phyloP scores from a whole-genome alignment of 192 early-diverging fungal species.

The Pecoramyces ruminantium region DNA sequence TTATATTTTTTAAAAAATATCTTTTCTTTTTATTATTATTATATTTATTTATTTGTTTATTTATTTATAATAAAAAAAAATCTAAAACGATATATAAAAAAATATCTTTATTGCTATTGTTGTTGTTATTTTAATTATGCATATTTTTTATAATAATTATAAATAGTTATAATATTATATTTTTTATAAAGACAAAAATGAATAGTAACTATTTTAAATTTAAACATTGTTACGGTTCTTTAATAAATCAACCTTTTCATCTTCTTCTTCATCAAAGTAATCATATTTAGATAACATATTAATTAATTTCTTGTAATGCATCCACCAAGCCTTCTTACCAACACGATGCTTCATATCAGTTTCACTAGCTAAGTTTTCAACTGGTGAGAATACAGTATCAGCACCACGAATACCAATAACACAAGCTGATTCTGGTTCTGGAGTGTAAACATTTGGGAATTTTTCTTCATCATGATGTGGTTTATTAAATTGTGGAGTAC shows the following conservation, averaged over 20 bases:
- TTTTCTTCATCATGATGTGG: not conserved
- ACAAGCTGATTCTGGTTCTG: constrained; percentile 32
- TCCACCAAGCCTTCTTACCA: constrained; percentile 58
- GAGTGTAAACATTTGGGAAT: constrained; percentile 41
- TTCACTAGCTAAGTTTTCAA: constrained; percentile 38
- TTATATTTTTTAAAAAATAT: constrained; percentile 7
- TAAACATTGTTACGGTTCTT: not conserved
- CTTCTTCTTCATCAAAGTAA: constrained; percentile 10
- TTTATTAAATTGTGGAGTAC: not conserved
- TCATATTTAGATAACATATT: constrained; percentile 27
- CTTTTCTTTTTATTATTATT: constrained; percentile 3
- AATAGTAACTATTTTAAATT: not conserved
- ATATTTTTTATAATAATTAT: too few relatives aligned
- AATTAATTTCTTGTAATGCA: constrained; percentile 14
- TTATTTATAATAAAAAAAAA: not conserved
- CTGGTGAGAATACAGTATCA: constrained; percentile 52
- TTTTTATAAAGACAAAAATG: not conserved
- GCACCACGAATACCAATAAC: constrained; percentile 74
- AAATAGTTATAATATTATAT: too few relatives aligned
- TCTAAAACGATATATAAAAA: too few relatives aligned
- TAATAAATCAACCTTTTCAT: not conserved
- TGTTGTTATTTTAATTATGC: too few relatives aligned
- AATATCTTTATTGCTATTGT: too few relatives aligned
- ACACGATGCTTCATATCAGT: constrained; percentile 68
- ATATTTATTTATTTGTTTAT: not conserved